phyloP scores from a whole-genome alignment of 306 rosid species.

The Lagenaria siceraria region DNA sequence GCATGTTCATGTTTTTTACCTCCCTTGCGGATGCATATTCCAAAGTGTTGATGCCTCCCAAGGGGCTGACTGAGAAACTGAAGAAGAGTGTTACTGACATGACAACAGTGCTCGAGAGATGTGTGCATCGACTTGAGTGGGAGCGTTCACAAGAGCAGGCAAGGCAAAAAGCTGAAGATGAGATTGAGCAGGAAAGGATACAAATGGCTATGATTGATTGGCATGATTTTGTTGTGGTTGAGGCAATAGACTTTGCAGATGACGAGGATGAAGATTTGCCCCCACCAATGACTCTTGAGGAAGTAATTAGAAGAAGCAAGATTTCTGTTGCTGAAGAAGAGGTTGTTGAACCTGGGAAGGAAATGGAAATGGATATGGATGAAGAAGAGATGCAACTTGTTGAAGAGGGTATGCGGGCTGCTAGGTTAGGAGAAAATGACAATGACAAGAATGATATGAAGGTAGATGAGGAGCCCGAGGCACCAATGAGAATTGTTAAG shows the following conservation, averaged over 20 bases:
- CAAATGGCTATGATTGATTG: constrained; percentile 99
- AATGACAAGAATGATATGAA: constrained; percentile 48
- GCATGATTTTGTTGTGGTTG: constrained; percentile 99
- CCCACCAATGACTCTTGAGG: constrained; percentile 89
- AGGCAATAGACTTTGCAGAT: constrained; percentile 80
- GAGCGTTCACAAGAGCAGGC: constrained; percentile 95
- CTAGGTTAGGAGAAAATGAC: constrained; percentile 56
- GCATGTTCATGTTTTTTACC: constrained; percentile 91
- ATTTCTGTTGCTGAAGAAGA: constrained; percentile 58
- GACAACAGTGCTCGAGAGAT: constrained; percentile 85
- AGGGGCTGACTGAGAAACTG: constrained; percentile 67
- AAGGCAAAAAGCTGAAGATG: constrained; percentile 89
- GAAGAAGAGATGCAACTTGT: constrained; percentile 94
- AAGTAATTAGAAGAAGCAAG: constrained; percentile 91
- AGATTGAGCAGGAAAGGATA: constrained; percentile 83
- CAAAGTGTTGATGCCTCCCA: constrained; percentile 85
- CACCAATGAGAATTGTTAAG: constrained; percentile 90
- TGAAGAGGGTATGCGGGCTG: constrained; percentile 78
- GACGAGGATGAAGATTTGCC: constrained; percentile 96
- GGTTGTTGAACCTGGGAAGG: constrained; percentile 69
- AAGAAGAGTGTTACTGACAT: constrained; percentile 68
- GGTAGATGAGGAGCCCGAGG: constrained; percentile 60
- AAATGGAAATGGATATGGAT: constrained; percentile 96
- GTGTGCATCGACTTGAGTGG: constrained; percentile 85
- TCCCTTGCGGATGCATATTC: constrained; percentile 93